phyloP scores from a whole-genome alignment of 192 early-diverging fungal species.

The Rhizoclosmatium globosum region DNA sequence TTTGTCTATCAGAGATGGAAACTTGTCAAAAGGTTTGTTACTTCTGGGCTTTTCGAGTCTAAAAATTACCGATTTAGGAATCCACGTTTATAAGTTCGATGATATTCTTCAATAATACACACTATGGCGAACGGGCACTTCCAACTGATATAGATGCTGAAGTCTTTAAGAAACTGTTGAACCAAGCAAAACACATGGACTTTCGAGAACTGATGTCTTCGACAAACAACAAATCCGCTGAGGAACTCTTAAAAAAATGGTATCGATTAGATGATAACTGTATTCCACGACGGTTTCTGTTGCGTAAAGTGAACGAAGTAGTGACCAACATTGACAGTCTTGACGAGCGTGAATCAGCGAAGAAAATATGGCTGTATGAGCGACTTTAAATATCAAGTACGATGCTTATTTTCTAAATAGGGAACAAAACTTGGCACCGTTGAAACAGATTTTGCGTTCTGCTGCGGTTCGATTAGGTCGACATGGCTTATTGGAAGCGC shows the following conservation, averaged over 20 bases:
- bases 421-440: not conserved
- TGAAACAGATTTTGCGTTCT: conserved; percentile 13
- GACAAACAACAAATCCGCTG: not conserved
- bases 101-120: conserved; percentile 26
- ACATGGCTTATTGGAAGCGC: conserved; percentile 8
- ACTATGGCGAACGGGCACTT: conserved; percentile 13
- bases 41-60: not conserved
- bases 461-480: conserved; percentile 10
- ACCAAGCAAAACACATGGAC: conserved; percentile 19
- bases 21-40: conserved; percentile 5
- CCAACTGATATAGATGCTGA: conserved; percentile 18
- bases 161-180: conserved; percentile 18
- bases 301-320: not conserved
- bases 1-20: not conserved
- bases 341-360: not conserved
- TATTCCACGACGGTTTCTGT: conserved; percentile 1
- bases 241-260: conserved; percentile 21
- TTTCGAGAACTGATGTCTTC: conserved; percentile 9
- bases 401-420: not conserved
- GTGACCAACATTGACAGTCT: conserved; percentile 12
- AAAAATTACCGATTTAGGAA: conserved; percentile 3
- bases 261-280: conserved; percentile 24
- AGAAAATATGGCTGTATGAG: not conserved
- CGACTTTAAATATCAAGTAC: too few relatives aligned
- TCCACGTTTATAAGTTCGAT: conserved; percentile 15